Evolutionary conservation across 768 basidiomycete genomes (phyloP).

Genomic region (Pulveroboletus sp.): DNA sequence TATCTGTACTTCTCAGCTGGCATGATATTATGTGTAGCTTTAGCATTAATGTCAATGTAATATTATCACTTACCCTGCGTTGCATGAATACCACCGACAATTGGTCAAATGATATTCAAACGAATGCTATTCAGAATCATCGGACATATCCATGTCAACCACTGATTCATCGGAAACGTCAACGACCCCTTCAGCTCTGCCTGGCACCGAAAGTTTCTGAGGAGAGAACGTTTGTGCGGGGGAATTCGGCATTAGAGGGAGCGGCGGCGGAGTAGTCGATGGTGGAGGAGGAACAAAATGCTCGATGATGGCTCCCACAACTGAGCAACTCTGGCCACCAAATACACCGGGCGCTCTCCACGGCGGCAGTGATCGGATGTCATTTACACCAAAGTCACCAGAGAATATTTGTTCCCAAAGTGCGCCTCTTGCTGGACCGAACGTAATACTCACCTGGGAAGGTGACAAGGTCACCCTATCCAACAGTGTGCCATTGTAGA

Average conservation of each 20-base stretch:
- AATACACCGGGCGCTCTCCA: slow-evolving; percentile 22
- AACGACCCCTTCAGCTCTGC: background rate
- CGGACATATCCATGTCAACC: slow-evolving; percentile 28
- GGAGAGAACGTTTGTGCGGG: background rate
- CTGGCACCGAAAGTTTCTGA: background rate
- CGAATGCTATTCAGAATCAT: slow-evolving; percentile 18
- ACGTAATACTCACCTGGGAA: slow-evolving; percentile 29
- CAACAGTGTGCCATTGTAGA: slow-evolving; percentile 42
- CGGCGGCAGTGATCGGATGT: slow-evolving; percentile 5
- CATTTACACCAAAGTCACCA: slow-evolving; percentile 2
- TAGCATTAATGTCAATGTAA: slow-evolving; percentile 11
- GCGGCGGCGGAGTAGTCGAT: slow-evolving; percentile 30
- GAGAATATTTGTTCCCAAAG: slow-evolving; percentile 40
- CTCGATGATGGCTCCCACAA: slow-evolving; percentile 8
- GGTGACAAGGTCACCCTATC: slow-evolving; percentile 24
- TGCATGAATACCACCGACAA: background rate
- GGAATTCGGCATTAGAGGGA: slow-evolving; percentile 21
- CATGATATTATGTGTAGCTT: slow-evolving; percentile 23
- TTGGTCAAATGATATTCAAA: background rate
- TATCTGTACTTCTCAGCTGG: slow-evolving; percentile 23
- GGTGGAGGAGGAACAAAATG: slow-evolving; percentile 31
- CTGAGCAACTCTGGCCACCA: slow-evolving; percentile 3
- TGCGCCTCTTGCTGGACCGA: slow-evolving; percentile 32
- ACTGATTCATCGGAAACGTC: slow-evolving; percentile 2
- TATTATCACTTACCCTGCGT: background rate